Percentiles rank a stretch among this genome's conserved stretches.
Evolutionary conservation across 768 basidiomycete species (phyloP).

Genomic region (Boletus pseudopeckii): DNA sequence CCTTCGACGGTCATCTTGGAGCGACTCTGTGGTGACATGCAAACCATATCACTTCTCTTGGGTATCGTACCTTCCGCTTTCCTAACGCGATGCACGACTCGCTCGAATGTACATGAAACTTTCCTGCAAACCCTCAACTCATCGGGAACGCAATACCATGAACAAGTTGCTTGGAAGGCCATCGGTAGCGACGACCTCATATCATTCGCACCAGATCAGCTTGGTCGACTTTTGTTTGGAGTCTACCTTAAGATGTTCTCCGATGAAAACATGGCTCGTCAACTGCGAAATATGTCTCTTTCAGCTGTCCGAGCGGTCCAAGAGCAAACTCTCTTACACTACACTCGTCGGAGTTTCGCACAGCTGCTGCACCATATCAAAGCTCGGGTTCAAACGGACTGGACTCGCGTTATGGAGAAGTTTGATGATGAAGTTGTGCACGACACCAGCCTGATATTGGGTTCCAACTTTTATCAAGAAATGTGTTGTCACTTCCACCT

Average conservation of each 20-base stretch:
- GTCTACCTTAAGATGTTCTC: slow-evolving; percentile 31
- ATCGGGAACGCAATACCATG: slow-evolving; percentile 13
- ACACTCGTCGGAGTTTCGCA: slow-evolving; percentile 48
- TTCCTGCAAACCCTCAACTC: slow-evolving; percentile 3
- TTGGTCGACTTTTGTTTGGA: slow-evolving; percentile 22
- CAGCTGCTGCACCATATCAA: slow-evolving; percentile 42
- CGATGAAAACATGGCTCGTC: slow-evolving; percentile 23
- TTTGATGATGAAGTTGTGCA: slow-evolving; percentile 20
- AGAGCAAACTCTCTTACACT: slow-evolving; percentile 35
- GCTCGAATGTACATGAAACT: slow-evolving; percentile 26
- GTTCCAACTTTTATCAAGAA: slow-evolving; percentile 42
- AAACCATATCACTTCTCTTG: slow-evolving; percentile 25
- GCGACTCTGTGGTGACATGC: slow-evolving; percentile 28
- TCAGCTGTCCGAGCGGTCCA: background rate
- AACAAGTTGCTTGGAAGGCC: slow-evolving; percentile 27
- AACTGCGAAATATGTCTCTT: slow-evolving; percentile 2
- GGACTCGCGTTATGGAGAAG: slow-evolving; percentile 40
- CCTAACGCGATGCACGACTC: slow-evolving; percentile 28
- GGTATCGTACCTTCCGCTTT: slow-evolving; percentile 26
- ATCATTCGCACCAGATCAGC: slow-evolving; percentile 23
- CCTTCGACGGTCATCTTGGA: slow-evolving; percentile 17
- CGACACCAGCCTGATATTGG: slow-evolving; percentile 22
- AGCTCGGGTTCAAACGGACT: slow-evolving; percentile 35
- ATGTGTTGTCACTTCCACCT: slow-evolving; percentile 43
- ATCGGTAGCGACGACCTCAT: slow-evolving; percentile 9